Base-by-base conservation (phyloP, 1,139 yeast species). In the Suhomyces guaymorum region DNA sequence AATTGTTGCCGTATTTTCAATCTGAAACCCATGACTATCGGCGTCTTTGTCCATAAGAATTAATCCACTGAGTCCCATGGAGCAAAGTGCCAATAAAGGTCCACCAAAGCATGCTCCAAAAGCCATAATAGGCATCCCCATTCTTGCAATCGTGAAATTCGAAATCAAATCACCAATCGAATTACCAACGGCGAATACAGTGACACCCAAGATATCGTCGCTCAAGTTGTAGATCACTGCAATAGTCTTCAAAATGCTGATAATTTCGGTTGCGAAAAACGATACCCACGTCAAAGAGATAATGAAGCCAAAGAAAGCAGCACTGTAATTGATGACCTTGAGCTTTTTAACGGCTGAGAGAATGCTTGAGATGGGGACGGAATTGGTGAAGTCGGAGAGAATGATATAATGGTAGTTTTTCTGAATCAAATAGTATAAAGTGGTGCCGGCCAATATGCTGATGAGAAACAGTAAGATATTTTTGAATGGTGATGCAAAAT, bases 91-190 rank as follows among this genome's bases (percentile, higher is more conserved):
- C 15, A 76, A 51, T 8, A 90, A 63, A 0, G 97, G 97, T 1
- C 97, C 94, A 1, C 97, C 97, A 58, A 89, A 86, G 53, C 97
- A 90, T 0, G 97, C 97, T 10, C 95, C 85, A 26, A 92, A 70
- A 0, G 97, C 97, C 92, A 90, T 87, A 42, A 85, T 73, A 0
- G 96, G 90, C 66, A 81, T 82, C 0, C 97, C 97, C 79, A 87
- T 78, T 43, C 67, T 70, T 0, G 96, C 92, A 33, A 92, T 80
- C 0, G 95, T 85, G 32, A 83, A 66, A 51, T 92, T 89, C 0
- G 97, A 84, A 2, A 90, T 80, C 35, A 90, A 68, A 51, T 92
- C 98, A 5, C 97, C 96, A 4, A 88, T 63, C 0, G 96, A 89
- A 55, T 90, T 92, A 6, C 98, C 98, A 46, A 90, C 66, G 0